Percentiles rank a stretch among this genome's conserved stretches.
These are phyloP conservation scores for Trichoderma pleuroti DNA, from an alignment of 2,329 filamentous ascomycete genomes.

Conservation along the genomic window DNA sequence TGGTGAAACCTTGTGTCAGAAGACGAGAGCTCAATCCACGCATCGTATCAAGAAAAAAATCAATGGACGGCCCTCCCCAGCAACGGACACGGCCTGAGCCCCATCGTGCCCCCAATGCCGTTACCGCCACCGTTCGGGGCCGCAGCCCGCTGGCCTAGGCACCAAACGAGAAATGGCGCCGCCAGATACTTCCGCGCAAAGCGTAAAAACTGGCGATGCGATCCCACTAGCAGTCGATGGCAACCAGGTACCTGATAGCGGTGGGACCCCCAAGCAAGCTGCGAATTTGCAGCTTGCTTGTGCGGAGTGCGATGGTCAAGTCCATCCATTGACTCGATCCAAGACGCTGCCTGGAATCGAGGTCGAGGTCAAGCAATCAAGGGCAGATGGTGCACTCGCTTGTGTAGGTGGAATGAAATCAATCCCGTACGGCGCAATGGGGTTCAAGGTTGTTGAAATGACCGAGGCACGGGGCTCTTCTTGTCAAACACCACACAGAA, in stretches of 20 bases:
- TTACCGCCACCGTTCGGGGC: constrained; percentile 10
- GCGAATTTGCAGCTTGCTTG: too few species aligned
- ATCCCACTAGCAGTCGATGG: background rate
- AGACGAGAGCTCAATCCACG: background rate
- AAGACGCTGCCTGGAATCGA: background rate
- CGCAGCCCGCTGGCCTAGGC: background rate
- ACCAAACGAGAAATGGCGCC: background rate
- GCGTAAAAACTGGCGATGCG: constrained; percentile 6
- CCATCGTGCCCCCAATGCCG: background rate
- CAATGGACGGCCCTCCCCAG: too few species aligned
- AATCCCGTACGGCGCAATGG: background rate
- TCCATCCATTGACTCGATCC: background rate
- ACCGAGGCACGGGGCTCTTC: background rate
- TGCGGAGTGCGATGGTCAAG: too few species aligned
- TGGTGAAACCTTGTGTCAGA: background rate
- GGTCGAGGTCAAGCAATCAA: background rate
- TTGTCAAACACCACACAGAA: background rate
- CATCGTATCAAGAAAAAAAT: background rate
- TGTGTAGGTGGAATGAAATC: background rate
- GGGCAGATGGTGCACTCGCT: background rate
- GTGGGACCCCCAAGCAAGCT: background rate
- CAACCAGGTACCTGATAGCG: background rate
- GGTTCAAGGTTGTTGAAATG: background rate
- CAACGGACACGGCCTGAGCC: too few species aligned
- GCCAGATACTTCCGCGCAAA: background rate